Evolutionary conservation across 2,329 filamentous ascomycete genomes (phyloP), one percentile per base, ranked within the genome.

Genomic region (Cordyceps pruinosa): DNA sequence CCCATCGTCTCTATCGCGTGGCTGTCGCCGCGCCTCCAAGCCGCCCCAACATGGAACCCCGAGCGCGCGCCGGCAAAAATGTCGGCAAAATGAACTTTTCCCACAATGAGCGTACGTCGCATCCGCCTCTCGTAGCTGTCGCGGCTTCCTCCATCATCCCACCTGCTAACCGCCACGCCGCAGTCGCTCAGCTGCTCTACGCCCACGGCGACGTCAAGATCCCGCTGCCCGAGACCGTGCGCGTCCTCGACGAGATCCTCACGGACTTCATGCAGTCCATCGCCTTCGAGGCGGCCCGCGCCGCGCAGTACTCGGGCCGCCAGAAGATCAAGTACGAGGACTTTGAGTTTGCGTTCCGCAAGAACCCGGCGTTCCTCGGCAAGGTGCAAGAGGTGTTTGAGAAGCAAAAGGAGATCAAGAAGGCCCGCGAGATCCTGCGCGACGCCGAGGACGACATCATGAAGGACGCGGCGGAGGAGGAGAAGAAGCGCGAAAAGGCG

Each of bases 311-410:
- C 72, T 86, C 89, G 2, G 88, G 91, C 0, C 88, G 94, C 2
- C 90, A 96, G 66, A 99, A 99, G 75, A 91, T 99, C 74, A 99
- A 99, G 72, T 89, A 96, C 66, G 93, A 97, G 67, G 94, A 99
- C 73, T 96, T 99, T 75, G 91, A 95, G 68, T 99, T 96, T 73
- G 90, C 91, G 39, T 83, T 97, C 64, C 84, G 94, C 32, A 84
- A 88, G 62, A 95, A 97, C 67, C 86, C 89, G 9, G 78, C 83
- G 59, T 95, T 96, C 69, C 78, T 97, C 44, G 94, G 94, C 49
- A 86, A 93, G 66, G 91, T 97, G 56, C 85, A 90, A 69, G 91
- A 96, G 75, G 84, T 96, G 67, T 82, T 96, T 63, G 88, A 90
- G 72, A 92, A 93, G 78, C 90, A 95, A 64, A 86, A 86, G 68